Evolutionary conservation across 164 flowering plant species (phyloP).

Genomic region (Stephania cephalantha): DNA sequence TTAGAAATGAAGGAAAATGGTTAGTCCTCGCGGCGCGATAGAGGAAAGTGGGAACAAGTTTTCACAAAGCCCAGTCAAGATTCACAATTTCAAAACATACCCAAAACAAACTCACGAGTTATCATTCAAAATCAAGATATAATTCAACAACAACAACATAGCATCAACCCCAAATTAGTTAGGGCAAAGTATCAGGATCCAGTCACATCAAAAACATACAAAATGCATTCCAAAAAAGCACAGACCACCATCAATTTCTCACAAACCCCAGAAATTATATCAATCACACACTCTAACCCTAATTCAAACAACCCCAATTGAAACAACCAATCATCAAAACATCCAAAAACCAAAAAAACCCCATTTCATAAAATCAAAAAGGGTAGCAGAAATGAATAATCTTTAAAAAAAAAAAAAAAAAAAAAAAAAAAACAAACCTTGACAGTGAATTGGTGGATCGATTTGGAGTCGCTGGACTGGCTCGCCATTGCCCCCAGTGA

Average conservation of each 20-base stretch:
- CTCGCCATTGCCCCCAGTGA: slow-evolving; percentile 36
- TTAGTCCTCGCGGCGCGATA: too few relatives aligned
- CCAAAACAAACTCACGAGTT: too few relatives aligned
- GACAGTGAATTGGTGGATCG: slow-evolving; percentile 53
- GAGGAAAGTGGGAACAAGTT: background rate
- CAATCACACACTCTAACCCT: too few relatives aligned
- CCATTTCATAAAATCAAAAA: background rate
- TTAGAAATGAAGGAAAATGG: too few relatives aligned
- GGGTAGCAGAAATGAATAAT: background rate
- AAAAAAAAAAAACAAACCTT: slow-evolving; percentile 32
- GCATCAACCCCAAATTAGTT: too few relatives aligned
- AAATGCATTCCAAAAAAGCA: too few relatives aligned
- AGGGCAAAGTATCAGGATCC: too few relatives aligned
- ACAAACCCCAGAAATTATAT: too few relatives aligned
- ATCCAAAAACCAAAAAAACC: background rate
- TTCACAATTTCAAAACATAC: background rate
- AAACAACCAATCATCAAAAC: background rate
- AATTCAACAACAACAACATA: too few relatives aligned
- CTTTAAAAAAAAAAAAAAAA: background rate
- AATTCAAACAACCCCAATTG: background rate
- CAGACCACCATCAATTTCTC: too few relatives aligned
- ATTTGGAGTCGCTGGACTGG: slow-evolving; percentile 21
- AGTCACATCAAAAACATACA: too few relatives aligned
- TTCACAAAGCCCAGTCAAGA: background rate
- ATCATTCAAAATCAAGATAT: too few relatives aligned